Evolutionary conservation across 1,139 yeast species (phyloP), one percentile per base, ranked within the genome.

Genomic region (Geotrichum australiense): DNA sequence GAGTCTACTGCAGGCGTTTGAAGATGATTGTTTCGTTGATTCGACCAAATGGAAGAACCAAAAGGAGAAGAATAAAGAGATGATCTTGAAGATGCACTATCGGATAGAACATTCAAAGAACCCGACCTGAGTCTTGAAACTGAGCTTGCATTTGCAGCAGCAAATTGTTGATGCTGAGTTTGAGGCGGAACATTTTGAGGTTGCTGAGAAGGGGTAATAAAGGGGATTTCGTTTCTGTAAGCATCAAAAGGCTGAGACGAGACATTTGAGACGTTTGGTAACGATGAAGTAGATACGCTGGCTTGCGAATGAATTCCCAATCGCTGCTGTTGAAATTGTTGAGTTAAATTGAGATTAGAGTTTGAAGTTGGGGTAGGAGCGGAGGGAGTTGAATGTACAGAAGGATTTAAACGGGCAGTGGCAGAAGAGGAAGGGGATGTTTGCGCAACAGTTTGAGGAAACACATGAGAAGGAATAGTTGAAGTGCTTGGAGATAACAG

Each of bases 41-140:
- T 34, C 39, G 63, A 52, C 58, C 64, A 60, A 37, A 62, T 54
- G 6, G 62, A 55, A 8, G 62, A 52, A 12, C 62, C 62, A 43
- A 61, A 58, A 4, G 64, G 58, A 5, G 63, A 51, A 2, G 50
- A 39, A 27, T 50, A 47, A 4, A 35, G 16, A 20, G 38, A 35
- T 14, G 15, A 20, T 28, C 31, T 28, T 20, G 35, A 16, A 11
- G 56, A 50, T 15, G 55, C 34, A 6, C 30, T 45, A 23, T 57
- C 61, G 1, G 57, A 51, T 19, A 61, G 56, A 38, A 58, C 45
- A 34, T 59, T 62, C 40, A 62, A 47, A 11, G 64, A 59, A 4
- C 65, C 65, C 0, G 65, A 59, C 21, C 66, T 49, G 32, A 59
- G 46, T 23, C 62, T 41, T 2, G 54, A 47, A 7, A 50, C 38